Base-by-base conservation (phyloP, 139 green algal species). In the Dunaliella sp. region DNA sequence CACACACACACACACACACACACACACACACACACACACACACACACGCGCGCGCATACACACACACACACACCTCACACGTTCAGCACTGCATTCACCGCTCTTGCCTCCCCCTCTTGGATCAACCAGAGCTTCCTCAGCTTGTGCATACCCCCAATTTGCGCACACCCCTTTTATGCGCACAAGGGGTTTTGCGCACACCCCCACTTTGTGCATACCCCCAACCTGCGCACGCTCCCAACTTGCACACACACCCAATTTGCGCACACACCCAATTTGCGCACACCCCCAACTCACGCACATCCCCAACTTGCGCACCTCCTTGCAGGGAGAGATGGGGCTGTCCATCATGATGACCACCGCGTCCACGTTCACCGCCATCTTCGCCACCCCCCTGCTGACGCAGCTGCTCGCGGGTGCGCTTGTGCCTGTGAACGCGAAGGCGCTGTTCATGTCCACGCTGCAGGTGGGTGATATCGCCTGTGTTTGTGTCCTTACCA, bases 351-450 rank as follows among this genome's bases (percentile, higher is more conserved):
- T 92, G 36, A 91, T 91, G 85, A 92, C 86, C 65, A 90, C 91
- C 36, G 87, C 87, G 48, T 91, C 85, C 78, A 96, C 92, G 0
- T 84, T 96, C 83, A 86, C 88, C 1, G 95, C 95, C 0, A 88
- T 94, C 1, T 80, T 96, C 26, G 83, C 88, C 76, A 97, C 94
- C 1, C 95, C 95, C 25, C 80, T 92, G 79, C 89, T 98, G 84
- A 95, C 94, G 3, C 90, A 87, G 48, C 36, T 91, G 26, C 87
- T 96, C 58, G 91, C 95, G 35, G 94, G 94, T n/a, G 91, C 93
- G 25, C 82, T 94, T 58, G 91, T 97, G 36, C 90, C 93, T 0
- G 93, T 97, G 1, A 89, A 96, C 85, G 89, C 85, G 1, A 25
- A n/a, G 1, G 94, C 86, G 3, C 86, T 98, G 30, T 86, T 95